Base-by-base conservation (phyloP, 345 rosid genomes). In the Excoecaria cochinchinensis region DNA sequence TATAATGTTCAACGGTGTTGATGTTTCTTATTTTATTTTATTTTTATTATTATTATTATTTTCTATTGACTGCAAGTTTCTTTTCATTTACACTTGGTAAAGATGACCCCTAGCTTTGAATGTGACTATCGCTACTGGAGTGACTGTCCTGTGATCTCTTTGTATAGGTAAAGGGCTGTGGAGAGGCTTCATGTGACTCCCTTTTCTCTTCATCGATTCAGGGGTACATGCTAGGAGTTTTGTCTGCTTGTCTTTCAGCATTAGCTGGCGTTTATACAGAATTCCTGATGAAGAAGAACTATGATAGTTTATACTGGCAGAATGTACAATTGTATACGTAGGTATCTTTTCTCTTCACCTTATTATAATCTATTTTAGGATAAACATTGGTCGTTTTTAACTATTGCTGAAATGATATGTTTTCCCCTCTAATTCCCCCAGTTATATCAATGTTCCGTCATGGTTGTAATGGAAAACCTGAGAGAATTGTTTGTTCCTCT, bases 221-320 rank as follows among this genome's bases (percentile, higher is more conserved):
- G 77, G 99, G 98, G 6, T 93, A 93, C 78, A 47, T 92, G 92
- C 76, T 96, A 40, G 99, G 97, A 1, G 58, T 87, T 52, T 84
- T 96, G 47, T 93, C 97, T 72, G 99, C 99, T 77, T 88, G 90
- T 83, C 89, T 95, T 68, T 93, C 99, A 0, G 99, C 97, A 21
- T 78, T 89, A 47, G 99, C 98, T 3, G 99, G 99, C 70, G 93
- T 96, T 67, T 95, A 93, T 73, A 96, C 98, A 44, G 99, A 96
- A 79, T 95, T 89, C 82, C 84, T 93, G 80, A 91, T 95, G 98
- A 93, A 95, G 88, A 91, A 91, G 89, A 95, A 91, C 74, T 89
- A 84, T 68, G 99, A 95, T 69, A 91, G 92, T 84, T 83, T 95
- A 83, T 95, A 91, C 83, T 93, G 97, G 98, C 98, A 93, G 82